These are phyloP conservation scores for Fusarium hostae DNA, from an alignment of 2,329 filamentous ascomycete species.

Conservation along the genomic window DNA sequence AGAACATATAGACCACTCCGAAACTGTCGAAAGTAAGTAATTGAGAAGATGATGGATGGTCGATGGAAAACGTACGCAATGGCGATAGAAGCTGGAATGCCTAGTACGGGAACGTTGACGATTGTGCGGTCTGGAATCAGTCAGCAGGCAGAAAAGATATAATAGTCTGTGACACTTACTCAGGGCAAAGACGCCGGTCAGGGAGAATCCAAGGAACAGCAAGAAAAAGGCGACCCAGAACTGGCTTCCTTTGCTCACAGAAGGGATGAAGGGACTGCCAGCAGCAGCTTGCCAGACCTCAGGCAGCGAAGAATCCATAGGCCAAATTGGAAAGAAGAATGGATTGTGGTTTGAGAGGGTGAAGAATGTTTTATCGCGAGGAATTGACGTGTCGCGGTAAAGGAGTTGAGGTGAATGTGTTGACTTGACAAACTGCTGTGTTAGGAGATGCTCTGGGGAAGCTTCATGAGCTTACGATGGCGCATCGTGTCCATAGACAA, in stretches of 20 bases:
- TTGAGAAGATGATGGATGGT: background rate
- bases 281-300: slow-evolving; percentile 95
- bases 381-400: slow-evolving; percentile 4
- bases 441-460: slow-evolving; percentile 40
- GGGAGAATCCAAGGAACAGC: slow-evolving; percentile 75
- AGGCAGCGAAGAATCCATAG: slow-evolving; percentile 84
- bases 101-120: slow-evolving; percentile 79
- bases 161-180: slow-evolving; percentile 65
- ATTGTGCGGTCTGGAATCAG: slow-evolving; percentile 78
- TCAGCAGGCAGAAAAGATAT: slow-evolving; percentile 29
- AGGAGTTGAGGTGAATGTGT: slow-evolving; percentile 10
- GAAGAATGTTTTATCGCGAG: background rate
- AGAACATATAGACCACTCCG: slow-evolving; percentile 98
- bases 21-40: slow-evolving; percentile 66
- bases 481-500: slow-evolving; percentile 50
- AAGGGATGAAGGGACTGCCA: slow-evolving; percentile 83
- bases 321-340: slow-evolving; percentile 42
- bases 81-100: slow-evolving; percentile 86
- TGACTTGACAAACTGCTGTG: slow-evolving; percentile 21
- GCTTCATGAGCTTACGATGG: slow-evolving; percentile 47
- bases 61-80: slow-evolving; percentile 76
- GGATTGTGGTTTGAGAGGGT: background rate
- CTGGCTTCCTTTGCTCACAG: slow-evolving; percentile 83
- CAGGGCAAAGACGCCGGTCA: slow-evolving; percentile 84
- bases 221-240: slow-evolving; percentile 84